A percentile compares a stretch with the other conserved stretches of the same genome.
phyloP scores from a whole-genome alignment of 768 basidiomycete genomes.

The Brasilioporus rufonigricans region DNA sequence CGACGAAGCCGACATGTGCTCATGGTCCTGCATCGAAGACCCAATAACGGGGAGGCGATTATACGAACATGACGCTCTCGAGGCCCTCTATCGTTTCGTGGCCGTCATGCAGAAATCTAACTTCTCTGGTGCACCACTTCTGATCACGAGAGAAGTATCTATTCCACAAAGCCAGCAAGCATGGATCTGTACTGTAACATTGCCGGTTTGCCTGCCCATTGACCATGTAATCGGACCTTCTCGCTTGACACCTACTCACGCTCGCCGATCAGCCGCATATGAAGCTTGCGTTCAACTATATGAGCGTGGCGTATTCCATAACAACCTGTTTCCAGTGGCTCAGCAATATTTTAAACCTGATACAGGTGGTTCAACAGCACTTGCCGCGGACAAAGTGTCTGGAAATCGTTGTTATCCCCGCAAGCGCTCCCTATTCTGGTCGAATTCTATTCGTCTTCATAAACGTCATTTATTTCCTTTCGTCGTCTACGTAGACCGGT shows the following conservation, averaged over 20 bases:
- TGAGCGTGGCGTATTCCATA: constrained; percentile 50
- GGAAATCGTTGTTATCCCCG: constrained; percentile 56
- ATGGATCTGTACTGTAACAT: constrained; percentile 48
- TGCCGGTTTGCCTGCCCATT: constrained; percentile 44
- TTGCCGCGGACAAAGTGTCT: constrained; percentile 27
- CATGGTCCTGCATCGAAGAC: constrained; percentile 48
- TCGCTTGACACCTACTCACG: constrained; percentile 46
- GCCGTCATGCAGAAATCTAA: constrained; percentile 19
- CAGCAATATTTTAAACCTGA: constrained; percentile 1
- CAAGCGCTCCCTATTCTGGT: constrained; percentile 70
- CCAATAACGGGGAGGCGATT: constrained; percentile 62
- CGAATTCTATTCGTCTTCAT: constrained; percentile 34
- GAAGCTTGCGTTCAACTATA: constrained; percentile 51
- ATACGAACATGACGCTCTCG: constrained; percentile 54
- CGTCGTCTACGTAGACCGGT: constrained; percentile 37
- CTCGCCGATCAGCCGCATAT: constrained; percentile 60
- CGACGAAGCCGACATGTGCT: constrained; percentile 35
- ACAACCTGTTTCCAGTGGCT: constrained; percentile 38
- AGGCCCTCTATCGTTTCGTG: constrained; percentile 53
- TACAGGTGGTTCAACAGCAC: neutral
- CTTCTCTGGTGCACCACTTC: constrained; percentile 13
- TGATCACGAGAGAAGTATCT: constrained; percentile 24
- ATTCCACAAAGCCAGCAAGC: constrained; percentile 15
- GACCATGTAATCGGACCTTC: constrained; percentile 43
- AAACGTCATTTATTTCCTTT: constrained; percentile 33